Evolutionary conservation across 768 basidiomycete species (phyloP), one percentile per base, ranked within the genome.

Genomic region (Boletus pseudo-olivaceus): DNA sequence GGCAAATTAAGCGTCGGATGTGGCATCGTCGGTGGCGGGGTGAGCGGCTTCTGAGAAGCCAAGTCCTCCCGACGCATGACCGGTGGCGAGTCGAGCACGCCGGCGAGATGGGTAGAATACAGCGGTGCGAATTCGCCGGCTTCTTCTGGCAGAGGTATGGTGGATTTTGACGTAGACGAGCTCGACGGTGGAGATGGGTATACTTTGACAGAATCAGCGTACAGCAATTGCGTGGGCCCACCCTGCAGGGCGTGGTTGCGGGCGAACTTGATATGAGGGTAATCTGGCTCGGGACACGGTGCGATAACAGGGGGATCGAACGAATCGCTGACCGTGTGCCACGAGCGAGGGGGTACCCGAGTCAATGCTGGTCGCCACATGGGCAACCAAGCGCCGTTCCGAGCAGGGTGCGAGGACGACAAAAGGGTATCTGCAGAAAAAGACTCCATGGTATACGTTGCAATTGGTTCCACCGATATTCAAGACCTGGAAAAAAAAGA

Each of bases 21-120:
- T 20, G 75, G 74, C 50, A 76, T 65, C 19, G 76, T 78, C 34
- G 75, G 72, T 17, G 77, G 77, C 48, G 77, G 78, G 19, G 77
- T 75, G 54, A 72, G 66, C 3, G 70, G 77, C 57, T 55, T 67
- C 32, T 70, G 67, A 29, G 53, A 66, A 20, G 60, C 56, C 44
- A 68, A 49, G 39, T 67, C 66, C 61, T 60, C 60, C 54, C 70
- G 67, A 30, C 65, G 67, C 63, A 73, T 65, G 47, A 69, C 63
- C 1, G 64, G 54, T 3, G 75, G 69, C 1, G 73, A 74, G 61
- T 73, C 71, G 48, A 73, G 66, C 23, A 73, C 51, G 15, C 74
- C 71, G 4, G 50, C 57, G 6, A 72, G 54, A 48, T 67, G 69
- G 2, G 66, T 64, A 27, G 56, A 64, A 34, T 70, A 72, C 44